Evolutionary conservation across 2,329 filamentous ascomycete genomes (phyloP).

Genomic region (Periconia sp.): DNA sequence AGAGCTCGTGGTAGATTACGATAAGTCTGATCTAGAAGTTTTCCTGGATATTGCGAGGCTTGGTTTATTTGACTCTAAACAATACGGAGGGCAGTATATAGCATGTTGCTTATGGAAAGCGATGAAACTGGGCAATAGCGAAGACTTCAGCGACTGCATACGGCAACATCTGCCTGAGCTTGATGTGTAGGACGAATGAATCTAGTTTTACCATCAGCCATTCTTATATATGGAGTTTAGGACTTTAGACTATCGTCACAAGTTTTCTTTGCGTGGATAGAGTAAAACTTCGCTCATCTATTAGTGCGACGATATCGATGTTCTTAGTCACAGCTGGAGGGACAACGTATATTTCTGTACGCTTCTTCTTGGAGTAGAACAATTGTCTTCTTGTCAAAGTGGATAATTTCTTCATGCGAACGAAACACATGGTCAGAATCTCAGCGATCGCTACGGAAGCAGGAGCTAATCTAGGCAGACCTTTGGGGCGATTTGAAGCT

Average conservation of each 20-base stretch:
- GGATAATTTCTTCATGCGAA: background rate
- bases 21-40: background rate
- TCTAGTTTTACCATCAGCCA: background rate
- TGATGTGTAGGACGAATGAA: background rate
- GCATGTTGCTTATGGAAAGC: constrained; percentile 1
- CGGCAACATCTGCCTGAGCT: background rate
- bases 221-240: background rate
- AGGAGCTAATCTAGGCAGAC: background rate
- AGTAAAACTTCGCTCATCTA: background rate
- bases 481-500: background rate
- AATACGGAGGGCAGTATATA: background rate
- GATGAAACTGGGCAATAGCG: background rate
- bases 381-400: background rate
- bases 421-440: background rate
- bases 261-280: background rate
- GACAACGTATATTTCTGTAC: background rate
- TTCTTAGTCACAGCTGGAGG: background rate
- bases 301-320: background rate
- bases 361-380: background rate
- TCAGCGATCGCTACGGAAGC: background rate
- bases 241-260: background rate
- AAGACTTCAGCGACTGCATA: background rate
- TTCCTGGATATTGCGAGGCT: background rate
- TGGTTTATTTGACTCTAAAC: background rate
- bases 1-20: background rate